Percentiles rank a stretch among this genome's conserved stretches.
These are phyloP conservation scores for Fusarium sarcochroum DNA, from an alignment of 2,329 filamentous ascomycete species.

Conservation along the genomic window DNA sequence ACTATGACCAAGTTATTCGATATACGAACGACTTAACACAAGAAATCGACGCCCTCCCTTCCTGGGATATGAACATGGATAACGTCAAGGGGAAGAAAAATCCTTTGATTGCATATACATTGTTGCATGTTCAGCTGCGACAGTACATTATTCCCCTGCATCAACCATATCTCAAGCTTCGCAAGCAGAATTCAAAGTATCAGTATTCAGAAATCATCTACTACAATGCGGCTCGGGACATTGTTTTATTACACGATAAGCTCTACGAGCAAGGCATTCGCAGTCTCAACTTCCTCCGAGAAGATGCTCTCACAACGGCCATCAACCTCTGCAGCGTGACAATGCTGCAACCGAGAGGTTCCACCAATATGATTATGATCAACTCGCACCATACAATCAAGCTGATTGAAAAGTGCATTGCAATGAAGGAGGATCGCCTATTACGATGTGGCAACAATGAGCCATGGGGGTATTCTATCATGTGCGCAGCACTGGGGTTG, in stretches of 20 bases:
- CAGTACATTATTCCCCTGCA: slow-evolving; percentile 74
- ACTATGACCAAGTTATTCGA: slow-evolving; percentile 73
- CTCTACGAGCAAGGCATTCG: slow-evolving; percentile 71
- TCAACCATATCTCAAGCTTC: slow-evolving; percentile 71
- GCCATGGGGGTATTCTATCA: slow-evolving; percentile 74
- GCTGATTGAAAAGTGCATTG: slow-evolving; percentile 72
- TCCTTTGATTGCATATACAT: slow-evolving; percentile 70
- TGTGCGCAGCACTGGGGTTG: slow-evolving; percentile 72
- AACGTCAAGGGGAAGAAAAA: slow-evolving; percentile 62
- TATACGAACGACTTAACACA: slow-evolving; percentile 73
- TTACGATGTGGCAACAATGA: slow-evolving; percentile 74
- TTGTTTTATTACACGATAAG: slow-evolving; percentile 73
- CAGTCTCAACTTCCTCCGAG: slow-evolving; percentile 71
- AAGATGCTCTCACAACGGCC: slow-evolving; percentile 71
- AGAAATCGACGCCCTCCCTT: slow-evolving; percentile 71
- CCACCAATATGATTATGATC: slow-evolving; percentile 74
- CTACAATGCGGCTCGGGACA: slow-evolving; percentile 73
- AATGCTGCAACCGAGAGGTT: slow-evolving; percentile 71
- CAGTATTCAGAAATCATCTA: slow-evolving; percentile 75
- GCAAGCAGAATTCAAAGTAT: slow-evolving; percentile 72
- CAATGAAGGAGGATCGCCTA: slow-evolving; percentile 72
- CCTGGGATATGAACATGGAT: slow-evolving; percentile 63
- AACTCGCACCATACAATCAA: slow-evolving; percentile 72
- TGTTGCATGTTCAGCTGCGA: slow-evolving; percentile 72
- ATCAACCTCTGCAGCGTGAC: slow-evolving; percentile 74